Evolutionary conservation across 139 green algal species (phyloP), one percentile per base, ranked within the genome.

Genomic region (Volvox reticuliferus): DNA sequence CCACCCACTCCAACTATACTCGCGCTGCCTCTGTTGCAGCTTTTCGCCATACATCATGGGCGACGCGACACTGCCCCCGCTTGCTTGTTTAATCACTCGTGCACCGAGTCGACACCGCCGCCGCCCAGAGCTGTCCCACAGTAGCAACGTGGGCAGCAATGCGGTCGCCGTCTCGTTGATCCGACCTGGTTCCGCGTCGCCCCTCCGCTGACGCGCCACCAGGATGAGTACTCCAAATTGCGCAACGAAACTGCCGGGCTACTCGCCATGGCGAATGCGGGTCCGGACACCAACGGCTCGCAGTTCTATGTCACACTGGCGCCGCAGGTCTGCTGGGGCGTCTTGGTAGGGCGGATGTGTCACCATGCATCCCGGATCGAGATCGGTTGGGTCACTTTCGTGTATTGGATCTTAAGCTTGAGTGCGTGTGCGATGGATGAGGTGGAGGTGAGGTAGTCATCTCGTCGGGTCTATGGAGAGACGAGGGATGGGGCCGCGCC

Each of bases 251-350:
- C 62, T 2, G 92, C 94, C 2, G 95, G 94, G 36, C 90, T 95
- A 68, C 81, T 98, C 88, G 93, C 91, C 33, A 96, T 97, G 95
- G 96, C 96, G 68, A 97, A 97, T 37, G 92, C 94, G 0, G 95
- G 95, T 6, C 91, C 94, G 12, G 65, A 95, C 94, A 97, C 95
- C 36, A 97, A 97, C 92, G 94, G 94, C 75, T 71, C 16, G 18
- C 93, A 95, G 92, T 94, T 96, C 86, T 96, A 95, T 88, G 92
- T 96, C 88, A 91, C 92, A 17, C 93, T 94, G 65, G 83, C 62
- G 1, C 91, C 94, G 35, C 50, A 75, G 86, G 86, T 90, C 24
- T 26, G 35, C 36, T 63, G 22, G 26, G 5, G 80, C 3, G 80
- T 26, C 2, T 12, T 13, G 44, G n/a, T 12, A 28, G 65, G 65